Base-by-base conservation (phyloP, 805 yeast genomes). In the Trichomonascus vanleenenianus region DNA sequence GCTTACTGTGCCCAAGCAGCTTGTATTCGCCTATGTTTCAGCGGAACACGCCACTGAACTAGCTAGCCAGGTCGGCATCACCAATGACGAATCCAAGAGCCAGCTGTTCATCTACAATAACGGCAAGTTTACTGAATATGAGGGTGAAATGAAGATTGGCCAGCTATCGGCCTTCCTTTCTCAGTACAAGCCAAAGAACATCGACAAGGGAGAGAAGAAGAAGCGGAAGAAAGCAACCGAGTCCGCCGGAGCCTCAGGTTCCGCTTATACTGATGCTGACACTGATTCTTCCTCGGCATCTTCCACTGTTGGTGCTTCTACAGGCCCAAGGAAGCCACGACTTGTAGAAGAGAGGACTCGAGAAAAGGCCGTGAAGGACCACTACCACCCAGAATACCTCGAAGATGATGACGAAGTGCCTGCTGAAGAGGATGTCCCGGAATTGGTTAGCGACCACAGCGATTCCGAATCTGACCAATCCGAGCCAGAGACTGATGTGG, bases 21-120 rank as follows among this genome's bases (percentile, higher is more conserved):
- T 55, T 40, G 45, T 53, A n/a, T 62, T 63, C 39, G 65, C 54
- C 19, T 53, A 49, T 32, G 49, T 59, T 2, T 59, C 34, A 53
- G 56, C 30, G 54, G 59, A 32, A 47, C 50, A 34, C 4, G 38
- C 19, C 22, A 34, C 16, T 16, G 20, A 14, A 6, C 20, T n/a
- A 3, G 16, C 14, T 14, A 5, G 49, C 40, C 45, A 51, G 39
- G 43, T 56, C 15, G 57, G 57, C 30, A 37, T 54, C 30, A 25
- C 30, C 30, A 31, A 41, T 35, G 56, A 55, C 19, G 54, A 48
- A 14, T 55, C 51, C n/a, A 49, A 50, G 43, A 43, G 55, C 38
- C 58, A 54, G 45, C 52, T 60, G 20, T 51, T 58, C 1, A 50
- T 56, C 42, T 37, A 56, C 45, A 46, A 54, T 25, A 60, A 56